Evolutionary conservation across 495 filamentous ascomycete species (phyloP), one percentile per base, ranked within the genome.

Genomic region (Aspergillus bertholletiae): DNA sequence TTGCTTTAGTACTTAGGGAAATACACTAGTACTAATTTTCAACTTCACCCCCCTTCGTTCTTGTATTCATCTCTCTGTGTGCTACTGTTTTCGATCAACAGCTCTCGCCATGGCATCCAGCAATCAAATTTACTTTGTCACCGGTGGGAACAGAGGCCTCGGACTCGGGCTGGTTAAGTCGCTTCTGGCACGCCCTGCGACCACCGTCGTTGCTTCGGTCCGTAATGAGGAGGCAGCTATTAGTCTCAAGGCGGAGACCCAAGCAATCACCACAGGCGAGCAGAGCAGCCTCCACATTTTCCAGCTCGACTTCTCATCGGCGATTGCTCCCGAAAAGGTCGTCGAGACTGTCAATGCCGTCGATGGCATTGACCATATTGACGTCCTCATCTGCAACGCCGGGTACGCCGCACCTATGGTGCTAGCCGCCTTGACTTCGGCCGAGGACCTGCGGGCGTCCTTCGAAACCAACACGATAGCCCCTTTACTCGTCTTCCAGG

Each of bases 381-480:
- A 83, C 65, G 60, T 78, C 20, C 72, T 82, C 15, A 68, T 84
- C 46, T 73, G 76, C 52, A 83, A 82, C 53, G 79, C 80, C 1
- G 80, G 73, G 12, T 44, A 60, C 15, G 41, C 51, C n/a, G 52
- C 49, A 35, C 51, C 56, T 18, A 46, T 66, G 47, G 48, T 56
- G 27, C 51, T 56, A 9, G 47, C 64, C 2, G 56, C 59, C 21
- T 49, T 43, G 3, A 59, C 56, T 12, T 8, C 39, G n/a, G 57
- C 66, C 8, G 56, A 56, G 11, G 61, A 64, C 3, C 32, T 77
- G 3, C 67, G 58, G 28, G 32, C 64, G 15, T 59, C 69, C 49
- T 57, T 77, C 44, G 60, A 69, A 13, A 60, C 73, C 57, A 80
- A 81, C 57, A 62, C 62, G 32, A 59, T 69, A 30, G 72, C 66